These are phyloP conservation scores for Erodium moschatum DNA, from an alignment of 441 rosid genomes.

Conservation along the genomic window DNA sequence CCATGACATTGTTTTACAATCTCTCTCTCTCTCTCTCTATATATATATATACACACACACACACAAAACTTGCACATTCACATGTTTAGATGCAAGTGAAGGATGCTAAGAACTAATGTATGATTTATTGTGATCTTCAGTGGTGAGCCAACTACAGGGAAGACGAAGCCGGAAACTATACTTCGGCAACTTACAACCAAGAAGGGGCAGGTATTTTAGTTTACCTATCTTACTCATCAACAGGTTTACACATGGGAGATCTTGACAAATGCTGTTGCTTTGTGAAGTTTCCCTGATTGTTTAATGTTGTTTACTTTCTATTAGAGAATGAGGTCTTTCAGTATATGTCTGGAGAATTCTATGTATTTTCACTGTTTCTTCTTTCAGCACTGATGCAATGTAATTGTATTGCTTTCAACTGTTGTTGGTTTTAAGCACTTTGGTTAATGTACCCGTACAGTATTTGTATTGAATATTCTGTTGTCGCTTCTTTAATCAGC, in stretches of 20 bases:
- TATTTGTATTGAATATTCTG: neutral
- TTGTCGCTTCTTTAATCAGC: neutral
- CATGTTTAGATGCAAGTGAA: neutral
- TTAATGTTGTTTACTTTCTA: neutral
- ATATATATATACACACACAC: too few relatives aligned
- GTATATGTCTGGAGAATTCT: too few relatives aligned
- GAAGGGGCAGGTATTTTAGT: slow-evolving; percentile 71
- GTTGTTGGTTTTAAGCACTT: too few relatives aligned
- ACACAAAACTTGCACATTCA: too few relatives aligned
- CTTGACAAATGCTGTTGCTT: neutral
- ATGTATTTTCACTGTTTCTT: too few relatives aligned
- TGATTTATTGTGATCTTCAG: slow-evolving; percentile 33
- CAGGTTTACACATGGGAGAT: neutral
- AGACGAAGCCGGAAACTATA: slow-evolving; percentile 71
- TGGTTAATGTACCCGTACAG: neutral
- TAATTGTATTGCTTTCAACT: too few relatives aligned
- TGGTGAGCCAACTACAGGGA: slow-evolving; percentile 85
- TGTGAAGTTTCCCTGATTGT: neutral
- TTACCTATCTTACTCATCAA: neutral
- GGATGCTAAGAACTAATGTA: slow-evolving; percentile 11
- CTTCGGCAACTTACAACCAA: slow-evolving; percentile 84
- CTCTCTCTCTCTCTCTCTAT: neutral
- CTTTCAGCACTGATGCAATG: too few relatives aligned
- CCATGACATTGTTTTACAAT: slow-evolving; percentile 16
- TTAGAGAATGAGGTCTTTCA: neutral